A percentile compares a stretch with the other conserved stretches of the same genome.
Evolutionary conservation across 75 land plant genomes (phyloP).

Genomic region (Sequoia sempervirens): DNA sequence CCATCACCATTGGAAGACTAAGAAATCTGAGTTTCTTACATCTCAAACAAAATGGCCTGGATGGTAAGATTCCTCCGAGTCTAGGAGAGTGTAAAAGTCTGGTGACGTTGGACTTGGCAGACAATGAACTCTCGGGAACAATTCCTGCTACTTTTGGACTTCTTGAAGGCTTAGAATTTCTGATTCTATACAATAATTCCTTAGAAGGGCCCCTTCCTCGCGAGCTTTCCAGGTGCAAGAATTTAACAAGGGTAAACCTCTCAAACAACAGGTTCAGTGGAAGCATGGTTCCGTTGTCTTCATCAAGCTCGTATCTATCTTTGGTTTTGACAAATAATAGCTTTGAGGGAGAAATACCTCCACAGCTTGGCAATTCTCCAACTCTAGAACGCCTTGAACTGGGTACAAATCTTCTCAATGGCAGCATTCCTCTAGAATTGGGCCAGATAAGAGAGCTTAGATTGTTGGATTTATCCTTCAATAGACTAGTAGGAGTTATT

Average conservation of each 20-base stretch:
- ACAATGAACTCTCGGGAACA: constrained; percentile 53
- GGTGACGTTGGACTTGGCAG: constrained; percentile 53
- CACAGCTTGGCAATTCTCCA: constrained; percentile 32
- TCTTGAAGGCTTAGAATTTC: constrained; percentile 26
- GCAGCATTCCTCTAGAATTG: constrained; percentile 49
- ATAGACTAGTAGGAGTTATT: constrained; percentile 43
- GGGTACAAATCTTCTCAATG: constrained; percentile 52
- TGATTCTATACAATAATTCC: constrained; percentile 72
- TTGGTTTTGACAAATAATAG: constrained; percentile 75
- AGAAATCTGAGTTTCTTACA: constrained; percentile 49
- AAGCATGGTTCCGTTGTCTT: constrained; percentile 37
- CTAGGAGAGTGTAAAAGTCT: constrained; percentile 61
- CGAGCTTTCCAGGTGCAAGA: constrained; percentile 39
- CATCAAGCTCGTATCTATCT: constrained; percentile 23
- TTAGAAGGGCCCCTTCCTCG: constrained; percentile 64
- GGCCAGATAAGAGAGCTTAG: constrained; percentile 33
- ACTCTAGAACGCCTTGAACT: constrained; percentile 52
- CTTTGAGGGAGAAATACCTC: constrained; percentile 56
- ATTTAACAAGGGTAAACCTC: constrained; percentile 47
- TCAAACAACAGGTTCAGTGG: constrained; percentile 63
- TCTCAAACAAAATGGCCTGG: constrained; percentile 54
- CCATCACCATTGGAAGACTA: constrained; percentile 48
- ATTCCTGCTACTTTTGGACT: constrained; percentile 47
- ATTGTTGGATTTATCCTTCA: constrained; percentile 55
- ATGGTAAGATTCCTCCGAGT: constrained; percentile 66